phyloP scores from a whole-genome alignment of 139 green algal species.

The Chlorokybus atmophyticus region DNA sequence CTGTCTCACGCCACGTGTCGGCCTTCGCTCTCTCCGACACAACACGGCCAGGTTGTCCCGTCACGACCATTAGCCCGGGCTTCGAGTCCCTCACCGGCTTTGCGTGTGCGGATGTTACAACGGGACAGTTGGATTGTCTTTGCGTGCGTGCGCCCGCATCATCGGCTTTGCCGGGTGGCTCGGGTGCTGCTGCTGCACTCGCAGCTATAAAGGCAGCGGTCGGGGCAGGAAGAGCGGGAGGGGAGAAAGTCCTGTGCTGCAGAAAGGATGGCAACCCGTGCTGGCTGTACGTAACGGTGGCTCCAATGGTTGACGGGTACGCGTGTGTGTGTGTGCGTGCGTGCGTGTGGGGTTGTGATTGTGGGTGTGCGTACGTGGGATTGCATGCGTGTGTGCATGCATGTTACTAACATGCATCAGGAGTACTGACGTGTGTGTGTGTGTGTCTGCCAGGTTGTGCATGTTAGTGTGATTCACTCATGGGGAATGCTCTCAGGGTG shows the following conservation, averaged over 20 bases:
- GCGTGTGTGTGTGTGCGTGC: background rate
- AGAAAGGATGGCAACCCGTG: no score
- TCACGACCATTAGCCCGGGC: background rate
- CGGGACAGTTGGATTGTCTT: background rate
- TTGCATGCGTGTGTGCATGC: no score
- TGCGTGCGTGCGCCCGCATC: background rate
- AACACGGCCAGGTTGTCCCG: background rate
- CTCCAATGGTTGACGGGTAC: background rate
- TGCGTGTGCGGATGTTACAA: background rate
- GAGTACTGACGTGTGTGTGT: no score
- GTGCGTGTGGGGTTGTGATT: background rate
- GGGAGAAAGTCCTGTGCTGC: no score
- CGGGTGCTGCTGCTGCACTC: no score
- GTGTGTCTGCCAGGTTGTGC: no score
- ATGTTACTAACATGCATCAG: no score
- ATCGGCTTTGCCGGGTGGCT: no score
- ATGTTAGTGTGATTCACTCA: no score
- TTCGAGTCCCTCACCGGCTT: background rate
- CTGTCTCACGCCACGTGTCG: background rate
- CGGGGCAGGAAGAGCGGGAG: no score
- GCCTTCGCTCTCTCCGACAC: background rate
- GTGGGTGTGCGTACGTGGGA: background rate
- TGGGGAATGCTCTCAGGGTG: no score
- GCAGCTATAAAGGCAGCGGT: no score
- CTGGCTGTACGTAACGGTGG: background rate